Conservation (phyloP, 2,329 filamentous ascomycete species). For the Diaporthe sp. region DNA sequence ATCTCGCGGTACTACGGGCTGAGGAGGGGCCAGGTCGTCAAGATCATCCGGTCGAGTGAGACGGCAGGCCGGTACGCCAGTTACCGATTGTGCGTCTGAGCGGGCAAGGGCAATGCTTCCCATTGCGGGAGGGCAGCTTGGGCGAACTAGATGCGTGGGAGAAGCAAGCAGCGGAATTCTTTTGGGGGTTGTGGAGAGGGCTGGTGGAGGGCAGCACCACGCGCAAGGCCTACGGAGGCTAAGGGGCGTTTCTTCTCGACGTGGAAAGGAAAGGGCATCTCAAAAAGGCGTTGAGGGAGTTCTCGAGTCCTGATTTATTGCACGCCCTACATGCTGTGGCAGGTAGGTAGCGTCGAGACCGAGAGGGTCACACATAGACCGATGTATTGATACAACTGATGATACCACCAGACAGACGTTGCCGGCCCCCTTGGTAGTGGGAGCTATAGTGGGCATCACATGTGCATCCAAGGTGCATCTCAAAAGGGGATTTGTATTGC, state of each 20-base stretch:
- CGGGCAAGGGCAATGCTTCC: neutral
- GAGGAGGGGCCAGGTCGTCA: conserved; percentile 93
- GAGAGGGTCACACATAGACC: conserved; percentile 22
- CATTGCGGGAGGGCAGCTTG: neutral
- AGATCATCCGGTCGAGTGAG: conserved; percentile 96
- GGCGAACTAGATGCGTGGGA: neutral
- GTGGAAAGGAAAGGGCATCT: conserved; percentile 38
- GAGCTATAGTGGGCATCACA: neutral
- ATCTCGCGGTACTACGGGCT: conserved; percentile 93
- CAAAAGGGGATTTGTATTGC: too few relatives aligned
- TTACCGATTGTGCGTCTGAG: conserved; percentile 81
- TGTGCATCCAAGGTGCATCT: neutral
- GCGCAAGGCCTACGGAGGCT: conserved; percentile 11
- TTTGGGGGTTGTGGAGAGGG: neutral
- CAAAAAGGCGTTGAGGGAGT: conserved; percentile 40
- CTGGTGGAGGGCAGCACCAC: neutral
- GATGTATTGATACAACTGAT: neutral
- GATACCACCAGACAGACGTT: neutral
- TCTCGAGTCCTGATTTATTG: conserved; percentile 26
- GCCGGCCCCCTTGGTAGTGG: neutral
- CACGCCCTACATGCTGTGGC: conserved; percentile 7
- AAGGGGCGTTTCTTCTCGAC: conserved; percentile 34
- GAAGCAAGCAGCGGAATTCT: conserved; percentile 10
- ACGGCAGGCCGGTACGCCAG: conserved; percentile 97
- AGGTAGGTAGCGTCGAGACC: conserved; percentile 17